Conservation (phyloP, 768 basidiomycete species). For the Rhizopogon vesiculosus region DNA sequence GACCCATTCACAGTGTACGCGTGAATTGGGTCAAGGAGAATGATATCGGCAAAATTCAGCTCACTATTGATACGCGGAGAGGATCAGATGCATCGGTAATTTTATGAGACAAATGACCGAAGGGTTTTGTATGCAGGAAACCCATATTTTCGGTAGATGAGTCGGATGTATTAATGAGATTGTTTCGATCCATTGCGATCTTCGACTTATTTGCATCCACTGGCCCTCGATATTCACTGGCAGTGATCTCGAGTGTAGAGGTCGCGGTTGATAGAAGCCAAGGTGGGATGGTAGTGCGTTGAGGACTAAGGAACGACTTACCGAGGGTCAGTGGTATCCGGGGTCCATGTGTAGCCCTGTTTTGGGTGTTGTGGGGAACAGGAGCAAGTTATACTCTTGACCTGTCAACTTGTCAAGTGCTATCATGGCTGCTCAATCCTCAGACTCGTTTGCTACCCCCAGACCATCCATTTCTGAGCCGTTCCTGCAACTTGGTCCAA, state of each 20-base stretch:
- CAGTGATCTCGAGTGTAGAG: not conserved
- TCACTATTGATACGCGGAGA: not conserved
- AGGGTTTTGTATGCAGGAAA: not conserved
- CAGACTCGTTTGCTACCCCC: slow-evolving; percentile 16
- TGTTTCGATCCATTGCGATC: not conserved
- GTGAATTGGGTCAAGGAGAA: not conserved
- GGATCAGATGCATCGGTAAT: not conserved
- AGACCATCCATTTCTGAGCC: slow-evolving; percentile 25
- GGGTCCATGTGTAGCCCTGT: slow-evolving; percentile 1
- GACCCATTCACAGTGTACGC: not conserved
- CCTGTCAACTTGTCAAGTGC: not conserved
- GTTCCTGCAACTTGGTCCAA: slow-evolving; percentile 40
- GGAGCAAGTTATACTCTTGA: slow-evolving; percentile 1
- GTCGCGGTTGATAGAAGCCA: no score
- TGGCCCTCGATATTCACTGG: no score
- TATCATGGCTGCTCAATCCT: slow-evolving; percentile 11
- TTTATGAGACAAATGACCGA: not conserved
- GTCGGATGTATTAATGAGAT: no score
- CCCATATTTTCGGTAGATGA: no score
- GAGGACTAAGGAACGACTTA: no score
- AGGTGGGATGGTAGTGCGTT: no score
- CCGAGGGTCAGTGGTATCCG: not conserved
- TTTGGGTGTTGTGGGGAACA: slow-evolving; percentile 6
- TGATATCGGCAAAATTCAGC: not conserved
- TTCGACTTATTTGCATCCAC: no score